Evolutionary conservation across 2,329 filamentous ascomycete species (phyloP).

Genomic region (Trichothecium roseum): DNA sequence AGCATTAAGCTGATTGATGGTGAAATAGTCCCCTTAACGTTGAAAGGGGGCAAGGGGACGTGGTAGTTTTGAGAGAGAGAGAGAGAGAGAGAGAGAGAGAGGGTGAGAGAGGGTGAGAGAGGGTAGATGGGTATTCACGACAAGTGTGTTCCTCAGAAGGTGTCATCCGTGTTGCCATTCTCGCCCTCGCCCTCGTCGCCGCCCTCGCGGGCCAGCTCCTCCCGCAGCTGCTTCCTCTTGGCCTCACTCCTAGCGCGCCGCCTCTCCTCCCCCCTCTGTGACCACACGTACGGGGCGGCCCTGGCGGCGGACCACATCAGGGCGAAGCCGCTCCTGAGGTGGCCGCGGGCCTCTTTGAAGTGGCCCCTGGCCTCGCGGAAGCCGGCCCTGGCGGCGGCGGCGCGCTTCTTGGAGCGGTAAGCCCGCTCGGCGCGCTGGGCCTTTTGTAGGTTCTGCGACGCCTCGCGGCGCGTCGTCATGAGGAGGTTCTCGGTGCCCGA

Average conservation of each 20-base stretch:
- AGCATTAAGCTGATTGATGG: too few relatives aligned
- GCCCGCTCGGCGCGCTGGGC: slow-evolving; percentile 28
- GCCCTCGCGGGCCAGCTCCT: slow-evolving; percentile 16
- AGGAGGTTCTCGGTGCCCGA: slow-evolving; percentile 32
- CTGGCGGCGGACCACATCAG: slow-evolving; percentile 19
- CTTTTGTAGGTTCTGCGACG: slow-evolving; percentile 24
- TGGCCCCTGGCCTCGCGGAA: slow-evolving; percentile 27
- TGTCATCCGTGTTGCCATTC: not conserved
- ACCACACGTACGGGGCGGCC: slow-evolving; percentile 22
- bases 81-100: not conserved
- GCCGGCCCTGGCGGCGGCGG: slow-evolving; percentile 25
- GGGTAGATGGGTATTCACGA: too few relatives aligned
- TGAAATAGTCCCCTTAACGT: too few relatives aligned
- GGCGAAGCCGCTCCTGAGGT: slow-evolving; percentile 23
- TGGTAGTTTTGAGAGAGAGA: too few relatives aligned
- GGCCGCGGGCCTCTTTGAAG: slow-evolving; percentile 22
- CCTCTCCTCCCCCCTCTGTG: slow-evolving; percentile 23
- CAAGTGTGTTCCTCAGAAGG: too few relatives aligned
- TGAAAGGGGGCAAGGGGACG: too few relatives aligned
- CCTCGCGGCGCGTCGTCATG: slow-evolving; percentile 23
- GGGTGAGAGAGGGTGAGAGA: too few relatives aligned
- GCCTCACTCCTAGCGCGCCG: slow-evolving; percentile 18
- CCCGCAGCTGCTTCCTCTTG: slow-evolving; percentile 23
- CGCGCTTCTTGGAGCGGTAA: slow-evolving; percentile 30
- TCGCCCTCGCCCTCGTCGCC: slow-evolving; percentile 6